Conservation (phyloP, 2,329 filamentous ascomycete genomes). For the Botrytis fabae region DNA sequence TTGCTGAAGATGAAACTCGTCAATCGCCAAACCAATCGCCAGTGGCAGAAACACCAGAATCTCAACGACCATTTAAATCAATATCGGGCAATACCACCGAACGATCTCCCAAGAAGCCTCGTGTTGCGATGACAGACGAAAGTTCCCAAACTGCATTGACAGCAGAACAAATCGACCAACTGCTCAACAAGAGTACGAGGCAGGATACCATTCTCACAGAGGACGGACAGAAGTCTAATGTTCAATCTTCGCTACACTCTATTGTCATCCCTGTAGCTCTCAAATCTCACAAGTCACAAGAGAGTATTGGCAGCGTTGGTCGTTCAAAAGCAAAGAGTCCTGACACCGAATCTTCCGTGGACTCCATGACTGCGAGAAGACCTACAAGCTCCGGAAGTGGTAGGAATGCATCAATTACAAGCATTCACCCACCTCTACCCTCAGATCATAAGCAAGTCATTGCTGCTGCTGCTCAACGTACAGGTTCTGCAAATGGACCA, state of each 20-base stretch:
- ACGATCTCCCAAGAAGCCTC: conserved; percentile 45
- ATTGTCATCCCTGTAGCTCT: conserved; percentile 43
- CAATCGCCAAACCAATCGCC: conserved; percentile 56
- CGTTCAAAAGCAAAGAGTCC: conserved; percentile 44
- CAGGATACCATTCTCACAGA: conserved; percentile 35
- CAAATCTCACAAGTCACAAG: conserved; percentile 50
- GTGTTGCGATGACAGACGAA: conserved; percentile 61
- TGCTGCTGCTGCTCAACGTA: conserved; percentile 69
- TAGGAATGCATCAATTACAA: conserved; percentile 49
- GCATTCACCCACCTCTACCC: conserved; percentile 70
- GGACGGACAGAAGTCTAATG: conserved; percentile 28
- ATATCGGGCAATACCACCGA: conserved; percentile 58
- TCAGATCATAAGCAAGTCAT: conserved; percentile 81
- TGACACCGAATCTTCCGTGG: conserved; percentile 43
- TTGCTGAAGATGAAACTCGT: conserved; percentile 65
- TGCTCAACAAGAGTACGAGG: conserved; percentile 59
- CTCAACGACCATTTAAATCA: conserved; percentile 59
- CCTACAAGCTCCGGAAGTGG: conserved; percentile 74
- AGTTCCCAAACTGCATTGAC: conserved; percentile 82
- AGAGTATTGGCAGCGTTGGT: conserved; percentile 50
- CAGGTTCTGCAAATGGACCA: conserved; percentile 45
- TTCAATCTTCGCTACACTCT: conserved; percentile 35
- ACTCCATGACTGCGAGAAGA: conserved; percentile 48
- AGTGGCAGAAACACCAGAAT: conserved; percentile 52
- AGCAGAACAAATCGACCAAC: conserved; percentile 75